Base-by-base conservation (phyloP, 2,329 filamentous ascomycete species). In the Thielaviopsis cerberus region DNA sequence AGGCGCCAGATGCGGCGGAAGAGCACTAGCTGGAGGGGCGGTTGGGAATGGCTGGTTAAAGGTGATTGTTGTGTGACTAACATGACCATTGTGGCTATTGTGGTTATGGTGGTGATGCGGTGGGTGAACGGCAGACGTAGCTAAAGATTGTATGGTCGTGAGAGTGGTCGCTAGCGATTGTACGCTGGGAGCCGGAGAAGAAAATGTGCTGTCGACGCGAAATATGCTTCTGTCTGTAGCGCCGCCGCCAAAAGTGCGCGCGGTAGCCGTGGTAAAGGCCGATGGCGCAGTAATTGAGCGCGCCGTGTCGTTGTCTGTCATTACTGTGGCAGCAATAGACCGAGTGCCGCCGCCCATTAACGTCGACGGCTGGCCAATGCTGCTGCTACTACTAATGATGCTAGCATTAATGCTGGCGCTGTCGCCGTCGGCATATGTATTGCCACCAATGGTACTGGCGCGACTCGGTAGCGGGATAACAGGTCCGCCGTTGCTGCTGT, bases 121-220 rank as follows among this genome's bases (percentile, higher is more conserved):
- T 70, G 72, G 53, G 72, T 52, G 51, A 59, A 60, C 52, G 62
- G 56, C 61, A 62, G 26, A 69, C 71, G 59, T 67, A 72, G 80
- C 79, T 62, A 81, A 75, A 1, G 87, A 91, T 65, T 91, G 87
- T 60, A 94, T 89, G 0, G 87, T 94, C 0, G 88, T 92, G 58
- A 94, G 74, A 1, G 87, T 92, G 0, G 87, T 92, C 1, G 87
- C 87, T 57, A 94, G 74, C 1, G 86, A 91, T 61, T 82, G 83
- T 53, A 88, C 81, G 7, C 86, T 91, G 25, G 86, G 86, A 34
- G 86, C 85, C 1, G 87, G 86, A 13, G 86, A 90, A 20, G 86
- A 90, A 68, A 91, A 91, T 41, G 85, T 89, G 72, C 81, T 84
- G 69, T 82, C 80, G 57, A 75, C 80, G 59, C 82, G 78, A 54